Evolutionary conservation across 2,329 filamentous ascomycete genomes (phyloP).

Genomic region (Exophiala sp.): DNA sequence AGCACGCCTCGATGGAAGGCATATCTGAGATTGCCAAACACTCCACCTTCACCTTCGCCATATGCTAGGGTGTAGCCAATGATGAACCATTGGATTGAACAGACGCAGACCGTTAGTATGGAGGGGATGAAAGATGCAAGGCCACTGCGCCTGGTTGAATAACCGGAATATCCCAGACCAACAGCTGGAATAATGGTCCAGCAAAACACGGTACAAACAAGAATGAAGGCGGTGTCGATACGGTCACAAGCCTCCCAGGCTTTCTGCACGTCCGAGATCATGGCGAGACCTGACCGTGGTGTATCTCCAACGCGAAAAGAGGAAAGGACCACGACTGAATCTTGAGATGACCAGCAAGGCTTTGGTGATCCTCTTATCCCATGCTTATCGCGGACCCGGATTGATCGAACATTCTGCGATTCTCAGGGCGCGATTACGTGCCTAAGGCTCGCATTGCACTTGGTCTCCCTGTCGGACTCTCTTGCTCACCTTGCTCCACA

Average conservation of each 20-base stretch:
- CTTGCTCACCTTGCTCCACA: conserved; percentile 4
- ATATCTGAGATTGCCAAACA: conserved; percentile 45
- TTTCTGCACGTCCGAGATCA: conserved; percentile 36
- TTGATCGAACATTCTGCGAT: neutral
- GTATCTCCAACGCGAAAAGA: neutral
- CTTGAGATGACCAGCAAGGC: conserved; percentile 4
- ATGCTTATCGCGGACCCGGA: conserved; percentile 4
- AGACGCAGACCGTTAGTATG: conserved; percentile 44
- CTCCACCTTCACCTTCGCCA: conserved; percentile 39
- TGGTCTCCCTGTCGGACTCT: too few relatives aligned
- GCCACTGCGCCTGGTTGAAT: conserved; percentile 45
- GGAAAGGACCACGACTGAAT: neutral
- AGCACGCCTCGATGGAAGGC: conserved; percentile 44
- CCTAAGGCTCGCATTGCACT: too few relatives aligned
- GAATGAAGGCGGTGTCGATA: conserved; percentile 48
- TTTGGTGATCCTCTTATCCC: conserved; percentile 14
- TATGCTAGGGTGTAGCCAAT: conserved; percentile 48
- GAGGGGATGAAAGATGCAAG: conserved; percentile 47
- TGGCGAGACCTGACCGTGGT: conserved; percentile 1
- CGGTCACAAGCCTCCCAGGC: conserved; percentile 49
- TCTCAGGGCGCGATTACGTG: neutral
- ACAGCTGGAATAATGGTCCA: conserved; percentile 50
- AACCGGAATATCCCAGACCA: conserved; percentile 47
- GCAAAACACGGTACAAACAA: conserved; percentile 49
- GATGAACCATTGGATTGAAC: conserved; percentile 48